Conservation (phyloP, 2,329 filamentous ascomycete species). For the Penicillium expansum region DNA sequence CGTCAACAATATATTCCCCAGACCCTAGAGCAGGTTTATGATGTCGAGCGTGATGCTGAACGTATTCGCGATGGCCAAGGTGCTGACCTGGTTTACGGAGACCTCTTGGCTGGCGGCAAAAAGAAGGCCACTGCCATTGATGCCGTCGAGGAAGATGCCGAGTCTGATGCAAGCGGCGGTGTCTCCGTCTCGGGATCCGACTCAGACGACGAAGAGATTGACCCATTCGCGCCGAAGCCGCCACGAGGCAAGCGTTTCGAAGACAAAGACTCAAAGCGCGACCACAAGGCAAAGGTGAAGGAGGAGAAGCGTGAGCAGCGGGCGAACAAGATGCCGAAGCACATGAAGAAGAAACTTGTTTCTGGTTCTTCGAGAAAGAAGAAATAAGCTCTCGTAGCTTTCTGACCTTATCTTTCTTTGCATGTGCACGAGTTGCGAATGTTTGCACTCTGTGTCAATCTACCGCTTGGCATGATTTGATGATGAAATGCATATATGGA, state of each 20-base stretch:
- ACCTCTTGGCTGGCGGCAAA: conserved; percentile 70
- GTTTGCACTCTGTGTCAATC: conserved; percentile 13
- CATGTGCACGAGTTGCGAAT: conserved; percentile 15
- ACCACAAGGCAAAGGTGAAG: conserved; percentile 87
- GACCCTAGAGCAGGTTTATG: conserved; percentile 92
- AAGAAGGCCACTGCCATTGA: conserved; percentile 21
- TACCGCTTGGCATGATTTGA: conserved; percentile 29
- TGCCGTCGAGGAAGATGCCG: conserved; percentile 37
- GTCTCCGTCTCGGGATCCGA: conserved; percentile 40
- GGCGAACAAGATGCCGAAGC: conserved; percentile 94
- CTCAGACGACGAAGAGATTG: conserved; percentile 46
- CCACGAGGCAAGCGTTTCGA: conserved; percentile 83
- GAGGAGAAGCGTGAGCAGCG: conserved; percentile 93
- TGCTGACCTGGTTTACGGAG: conserved; percentile 77
- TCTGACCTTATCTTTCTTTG: conserved; percentile 12
- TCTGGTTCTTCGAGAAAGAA: conserved; percentile 35
- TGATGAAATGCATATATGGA: conserved; percentile 29
- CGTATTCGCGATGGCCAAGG: conserved; percentile 71
- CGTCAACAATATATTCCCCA: conserved; percentile 95
- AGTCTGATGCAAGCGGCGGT: conserved; percentile 36
- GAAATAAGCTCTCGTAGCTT: conserved; percentile 28
- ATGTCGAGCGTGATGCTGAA: conserved; percentile 86
- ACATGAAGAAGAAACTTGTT: conserved; percentile 71
- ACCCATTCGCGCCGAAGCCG: conserved; percentile 60
- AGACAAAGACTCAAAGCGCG: conserved; percentile 85